Percentiles rank a stretch among this genome's conserved stretches.
Conservation (phyloP, 108 stramenopile genomes). For the Skeletonema menzelii region DNA sequence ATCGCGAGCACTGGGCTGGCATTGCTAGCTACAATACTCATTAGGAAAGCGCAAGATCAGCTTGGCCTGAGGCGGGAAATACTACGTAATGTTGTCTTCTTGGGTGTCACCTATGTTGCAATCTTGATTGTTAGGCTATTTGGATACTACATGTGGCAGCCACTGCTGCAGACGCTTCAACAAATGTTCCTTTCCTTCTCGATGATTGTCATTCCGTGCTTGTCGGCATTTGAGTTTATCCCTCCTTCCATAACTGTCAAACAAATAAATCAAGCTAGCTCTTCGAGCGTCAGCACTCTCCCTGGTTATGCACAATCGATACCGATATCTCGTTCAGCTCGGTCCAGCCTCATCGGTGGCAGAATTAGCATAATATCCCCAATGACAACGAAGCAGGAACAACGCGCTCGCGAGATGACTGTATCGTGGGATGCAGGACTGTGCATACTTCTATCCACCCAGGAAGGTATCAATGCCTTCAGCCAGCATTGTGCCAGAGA, state of each 20-base stretch:
- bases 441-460: slow-evolving; percentile 38
- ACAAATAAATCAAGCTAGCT: slow-evolving; percentile 19
- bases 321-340: slow-evolving; percentile 5
- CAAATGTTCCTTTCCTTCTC: slow-evolving; percentile 46
- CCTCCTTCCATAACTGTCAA: slow-evolving; percentile 7
- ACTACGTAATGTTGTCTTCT: slow-evolving; percentile 24
- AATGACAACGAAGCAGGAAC: neutral
- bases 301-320: slow-evolving; percentile 47
- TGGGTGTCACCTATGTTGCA: slow-evolving; percentile 21
- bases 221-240: slow-evolving; percentile 12
- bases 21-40: slow-evolving; percentile 1
- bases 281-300: slow-evolving; percentile 1
- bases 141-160: slow-evolving; percentile 29
- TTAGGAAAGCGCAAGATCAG: slow-evolving; percentile 41
- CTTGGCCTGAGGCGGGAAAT: slow-evolving; percentile 40
- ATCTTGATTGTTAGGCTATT: slow-evolving; percentile 25
- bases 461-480: slow-evolving; percentile 43
- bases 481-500: slow-evolving; percentile 46
- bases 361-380: neutral
- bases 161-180: slow-evolving; percentile 39
- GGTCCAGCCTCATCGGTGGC: neutral
- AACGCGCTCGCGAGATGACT: slow-evolving; percentile 9
- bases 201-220: slow-evolving; percentile 34
- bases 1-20: slow-evolving; percentile 14
- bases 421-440: slow-evolving; percentile 51